Evolutionary conservation across 2,329 filamentous ascomycete genomes (phyloP), one percentile per base, ranked within the genome.

Genomic region (Alternaria sp.): DNA sequence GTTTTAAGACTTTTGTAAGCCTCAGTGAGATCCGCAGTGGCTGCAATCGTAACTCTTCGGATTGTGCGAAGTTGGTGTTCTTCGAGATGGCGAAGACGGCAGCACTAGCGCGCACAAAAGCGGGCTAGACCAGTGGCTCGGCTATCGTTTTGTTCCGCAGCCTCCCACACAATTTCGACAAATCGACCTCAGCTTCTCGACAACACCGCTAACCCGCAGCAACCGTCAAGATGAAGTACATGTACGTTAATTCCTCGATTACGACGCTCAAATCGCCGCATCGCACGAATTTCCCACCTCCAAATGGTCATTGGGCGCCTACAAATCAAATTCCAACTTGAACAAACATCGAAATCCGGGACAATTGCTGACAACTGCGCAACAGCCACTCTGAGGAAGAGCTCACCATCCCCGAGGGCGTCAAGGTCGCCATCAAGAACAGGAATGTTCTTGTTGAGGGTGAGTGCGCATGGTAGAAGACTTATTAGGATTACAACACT

Each of bases 381-480:
- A 55, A 72, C 63, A 77, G 74, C 86, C 93, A 97, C 88, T 96
- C 92, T 80, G 87, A 94, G 86, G 94, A 99, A 89, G 86, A 88
- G 84, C 87, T 99, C 85, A 88, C 89, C 79, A 92, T 99, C 84
- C 95, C 96, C 79, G 92, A 97, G 83, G 92, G 93, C 69, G 95
- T 99, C 89, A 97, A 94, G 88, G 88, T 99, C 84, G 82, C 86
- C 84, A 99, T 99, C 87, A 97, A 97, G 88, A 95, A 94, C 79
- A 89, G 95, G 82, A 85, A 92, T 80, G 91, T 99, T 82, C 96
- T 92, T 79, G 95, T 99, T 81, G 94, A 97, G 86, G 95, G 95
- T 80, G 92, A 94, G 81, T 89, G 93, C 37, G 36, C 34, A 56
- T 28, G 37, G 37, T 36, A 31, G 50, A 48, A 26, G 29, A 23